These are phyloP conservation scores for Boletellus dicymbophilus DNA, from an alignment of 1,284 basidiomycete genomes.

Conservation along the genomic window DNA sequence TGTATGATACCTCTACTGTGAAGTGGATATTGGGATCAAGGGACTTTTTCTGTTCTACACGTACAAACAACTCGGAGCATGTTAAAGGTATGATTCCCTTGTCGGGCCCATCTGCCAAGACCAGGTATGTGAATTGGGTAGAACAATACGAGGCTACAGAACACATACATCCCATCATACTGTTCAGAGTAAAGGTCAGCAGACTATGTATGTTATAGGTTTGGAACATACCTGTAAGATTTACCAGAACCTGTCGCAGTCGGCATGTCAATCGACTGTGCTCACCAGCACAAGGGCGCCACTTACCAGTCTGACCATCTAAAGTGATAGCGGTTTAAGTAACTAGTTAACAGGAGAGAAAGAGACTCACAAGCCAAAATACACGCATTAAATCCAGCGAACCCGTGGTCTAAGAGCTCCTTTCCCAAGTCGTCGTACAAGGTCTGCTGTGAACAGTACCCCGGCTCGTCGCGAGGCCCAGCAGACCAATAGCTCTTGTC, in stretches of 20 bases:
- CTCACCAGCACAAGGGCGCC: slow-evolving; percentile 1
- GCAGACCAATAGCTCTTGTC: slow-evolving; percentile 98
- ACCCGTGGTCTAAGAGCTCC: slow-evolving; percentile 93
- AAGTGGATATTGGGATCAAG: slow-evolving; percentile 76
- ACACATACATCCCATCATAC: slow-evolving; percentile 98
- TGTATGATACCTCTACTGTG: slow-evolving; percentile 96
- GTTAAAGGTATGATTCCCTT: slow-evolving; percentile 98
- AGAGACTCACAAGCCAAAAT: slow-evolving; percentile 91
- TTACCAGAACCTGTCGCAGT: slow-evolving; percentile 75
- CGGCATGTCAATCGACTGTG: slow-evolving; percentile 11
- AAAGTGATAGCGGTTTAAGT: no score
- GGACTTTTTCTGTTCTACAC: slow-evolving; percentile 70
- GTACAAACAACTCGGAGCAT: slow-evolving; percentile 89
- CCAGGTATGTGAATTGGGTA: slow-evolving; percentile 14
- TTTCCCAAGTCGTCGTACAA: slow-evolving; percentile 94
- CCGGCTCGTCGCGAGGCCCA: slow-evolving; percentile 82
- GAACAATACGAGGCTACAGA: slow-evolving; percentile 19
- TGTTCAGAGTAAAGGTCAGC: slow-evolving; percentile 34
- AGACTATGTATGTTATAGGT: slow-evolving; percentile 1
- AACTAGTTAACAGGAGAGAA: neutral
- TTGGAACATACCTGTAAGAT: slow-evolving; percentile 73
- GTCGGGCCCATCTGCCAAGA: slow-evolving; percentile 80
- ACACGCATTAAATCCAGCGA: slow-evolving; percentile 97
- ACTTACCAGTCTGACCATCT: slow-evolving; percentile 88
- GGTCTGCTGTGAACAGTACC: slow-evolving; percentile 92